phyloP scores from a whole-genome alignment of 139 green algal genomes.

The Chlamydomonas sphaeroides region DNA sequence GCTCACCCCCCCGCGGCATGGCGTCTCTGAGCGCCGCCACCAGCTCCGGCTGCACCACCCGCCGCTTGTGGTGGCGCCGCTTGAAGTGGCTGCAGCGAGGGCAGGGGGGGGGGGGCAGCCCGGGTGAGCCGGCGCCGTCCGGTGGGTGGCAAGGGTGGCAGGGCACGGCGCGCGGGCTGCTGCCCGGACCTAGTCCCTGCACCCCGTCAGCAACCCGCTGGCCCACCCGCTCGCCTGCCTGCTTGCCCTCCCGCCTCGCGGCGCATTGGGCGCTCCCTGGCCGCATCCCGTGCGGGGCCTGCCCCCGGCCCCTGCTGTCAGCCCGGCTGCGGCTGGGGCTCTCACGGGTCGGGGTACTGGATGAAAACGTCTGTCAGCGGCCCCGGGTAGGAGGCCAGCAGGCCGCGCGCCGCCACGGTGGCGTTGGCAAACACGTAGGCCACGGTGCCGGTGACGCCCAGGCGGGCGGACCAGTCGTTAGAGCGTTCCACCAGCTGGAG shows the following conservation, averaged over 20 bases:
- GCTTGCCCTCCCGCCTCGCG: no score
- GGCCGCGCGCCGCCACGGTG: constrained; percentile 73
- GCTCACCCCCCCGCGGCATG: constrained; percentile 41
- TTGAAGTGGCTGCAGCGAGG: constrained; percentile 80
- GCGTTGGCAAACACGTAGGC: constrained; percentile 83
- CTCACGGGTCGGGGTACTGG: constrained; percentile 89
- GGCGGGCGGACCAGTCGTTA: constrained; percentile 70
- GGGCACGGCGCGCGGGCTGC: no score
- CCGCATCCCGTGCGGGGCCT: no score
- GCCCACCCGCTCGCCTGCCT: no score
- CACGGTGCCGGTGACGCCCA: constrained; percentile 58
- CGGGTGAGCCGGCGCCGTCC: no score
- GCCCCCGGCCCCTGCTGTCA: no score
- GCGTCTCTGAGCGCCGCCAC: constrained; percentile 33
- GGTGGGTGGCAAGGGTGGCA: no score
- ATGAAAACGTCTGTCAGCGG: constrained; percentile 58
- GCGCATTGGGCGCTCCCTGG: no score
- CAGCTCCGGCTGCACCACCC: constrained; percentile 80
- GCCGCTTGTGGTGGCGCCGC: constrained; percentile 83
- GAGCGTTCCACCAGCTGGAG: constrained; percentile 79
- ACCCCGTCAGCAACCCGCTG: no score
- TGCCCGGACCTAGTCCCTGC: no score
- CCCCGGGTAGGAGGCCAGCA: constrained; percentile 78
- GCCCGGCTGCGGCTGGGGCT: no score
- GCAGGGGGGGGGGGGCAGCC: no score